These are phyloP conservation scores for Aspergillus intermedius DNA, from an alignment of 2,329 filamentous ascomycete genomes.

Conservation along the genomic window DNA sequence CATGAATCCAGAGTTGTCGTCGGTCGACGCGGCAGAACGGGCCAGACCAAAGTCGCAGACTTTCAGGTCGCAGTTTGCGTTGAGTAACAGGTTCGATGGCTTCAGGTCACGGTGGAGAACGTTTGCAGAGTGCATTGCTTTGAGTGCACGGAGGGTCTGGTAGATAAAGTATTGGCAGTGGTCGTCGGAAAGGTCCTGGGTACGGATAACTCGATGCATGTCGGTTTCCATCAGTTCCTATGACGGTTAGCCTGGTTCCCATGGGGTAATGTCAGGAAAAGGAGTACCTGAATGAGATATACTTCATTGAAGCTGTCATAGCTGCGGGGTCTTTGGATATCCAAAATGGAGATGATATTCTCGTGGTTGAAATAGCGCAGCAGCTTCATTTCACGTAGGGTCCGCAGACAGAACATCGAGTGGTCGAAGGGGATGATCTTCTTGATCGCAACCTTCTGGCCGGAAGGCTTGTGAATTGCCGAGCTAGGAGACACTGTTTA, in stretches of 20 bases:
- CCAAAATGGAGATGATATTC: slow-evolving; percentile 98
- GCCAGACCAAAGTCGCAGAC: slow-evolving; percentile 98
- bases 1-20: slow-evolving; percentile 99
- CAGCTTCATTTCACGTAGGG: slow-evolving; percentile 97
- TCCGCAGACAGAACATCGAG: slow-evolving; percentile 96
- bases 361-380: slow-evolving; percentile 99
- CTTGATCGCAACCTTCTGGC: slow-evolving; percentile 99
- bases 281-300: slow-evolving; percentile 84
- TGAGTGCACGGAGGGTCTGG: slow-evolving; percentile 92
- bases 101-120: slow-evolving; percentile 96
- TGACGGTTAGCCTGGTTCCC: not conserved
- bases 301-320: slow-evolving; percentile 97
- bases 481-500: slow-evolving; percentile 55
- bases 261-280: not conserved
- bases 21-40: slow-evolving; percentile 88
- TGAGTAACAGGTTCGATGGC: slow-evolving; percentile 91
- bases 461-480: slow-evolving; percentile 93
- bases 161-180: slow-evolving; percentile 99
- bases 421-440: slow-evolving; percentile 99
- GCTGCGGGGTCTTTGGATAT: slow-evolving; percentile 95
- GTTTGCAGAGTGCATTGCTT: slow-evolving; percentile 99
- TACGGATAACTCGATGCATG: slow-evolving; percentile 98
- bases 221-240: slow-evolving; percentile 99
- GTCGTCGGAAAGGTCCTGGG: slow-evolving; percentile 95
- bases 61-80: slow-evolving; percentile 98